Evolutionary conservation across 768 basidiomycete species (phyloP).

Genomic region (Tricholoma sp.): DNA sequence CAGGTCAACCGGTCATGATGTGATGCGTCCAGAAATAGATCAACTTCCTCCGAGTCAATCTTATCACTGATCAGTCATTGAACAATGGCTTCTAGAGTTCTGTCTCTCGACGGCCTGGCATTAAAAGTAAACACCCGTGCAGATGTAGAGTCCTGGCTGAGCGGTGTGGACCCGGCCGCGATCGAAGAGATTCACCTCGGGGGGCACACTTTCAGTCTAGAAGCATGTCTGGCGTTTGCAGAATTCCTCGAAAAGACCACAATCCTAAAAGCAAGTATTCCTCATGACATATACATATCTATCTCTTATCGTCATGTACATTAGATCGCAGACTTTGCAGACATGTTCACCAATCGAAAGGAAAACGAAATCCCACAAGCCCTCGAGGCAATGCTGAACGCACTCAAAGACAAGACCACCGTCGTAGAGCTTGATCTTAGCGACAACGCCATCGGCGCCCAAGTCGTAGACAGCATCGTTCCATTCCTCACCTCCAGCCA

Average conservation of each 20-base stretch:
- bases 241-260: constrained; percentile 69
- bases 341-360: constrained; percentile 96
- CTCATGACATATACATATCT: neutral
- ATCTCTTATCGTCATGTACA: neutral
- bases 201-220: constrained; percentile 92
- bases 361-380: constrained; percentile 93
- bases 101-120: constrained; percentile 54
- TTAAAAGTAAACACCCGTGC: constrained; percentile 75
- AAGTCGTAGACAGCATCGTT: constrained; percentile 92
- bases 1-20: too few relatives aligned
- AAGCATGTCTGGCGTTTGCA: constrained; percentile 80
- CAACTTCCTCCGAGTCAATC: neutral
- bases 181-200: constrained; percentile 90
- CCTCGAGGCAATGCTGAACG: constrained; percentile 82
- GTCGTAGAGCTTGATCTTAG: constrained; percentile 87
- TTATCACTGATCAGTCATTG: neutral
- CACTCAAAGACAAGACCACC: constrained; percentile 73
- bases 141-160: constrained; percentile 73
- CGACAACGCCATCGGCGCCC: constrained; percentile 96
- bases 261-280: constrained; percentile 56
- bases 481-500: constrained; percentile 83
- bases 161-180: constrained; percentile 53
- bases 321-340: constrained; percentile 92
- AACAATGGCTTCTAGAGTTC: constrained; percentile 25
- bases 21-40: neutral